Evolutionary conservation across 1,284 basidiomycete genomes (phyloP).

Genomic region (Moniliophthora roreri): DNA sequence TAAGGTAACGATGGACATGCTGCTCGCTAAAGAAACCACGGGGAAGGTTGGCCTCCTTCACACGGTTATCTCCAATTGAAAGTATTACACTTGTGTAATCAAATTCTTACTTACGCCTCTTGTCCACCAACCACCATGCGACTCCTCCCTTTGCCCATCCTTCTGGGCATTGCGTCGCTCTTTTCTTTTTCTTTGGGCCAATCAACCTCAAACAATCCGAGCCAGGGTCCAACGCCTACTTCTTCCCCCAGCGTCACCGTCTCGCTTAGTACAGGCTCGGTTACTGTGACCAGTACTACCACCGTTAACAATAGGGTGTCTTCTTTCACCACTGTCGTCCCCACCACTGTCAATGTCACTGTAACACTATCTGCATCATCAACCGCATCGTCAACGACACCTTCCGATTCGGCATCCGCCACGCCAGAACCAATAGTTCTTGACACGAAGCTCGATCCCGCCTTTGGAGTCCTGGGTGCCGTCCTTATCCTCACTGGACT

Average conservation of each 20-base stretch:
- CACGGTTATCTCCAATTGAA: background rate
- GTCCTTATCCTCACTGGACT: conserved; percentile 88
- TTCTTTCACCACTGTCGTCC: conserved; percentile 50
- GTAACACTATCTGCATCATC: conserved; percentile 39
- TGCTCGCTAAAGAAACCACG: background rate
- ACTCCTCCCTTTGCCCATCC: conserved; percentile 7
- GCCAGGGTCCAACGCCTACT: conserved; percentile 8
- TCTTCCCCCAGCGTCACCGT: conserved; percentile 33
- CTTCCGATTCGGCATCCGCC: conserved; percentile 43
- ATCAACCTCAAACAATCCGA: conserved; percentile 15
- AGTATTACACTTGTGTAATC: background rate
- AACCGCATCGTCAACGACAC: conserved; percentile 32
- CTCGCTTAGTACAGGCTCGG: conserved; percentile 47
- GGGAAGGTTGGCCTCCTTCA: background rate
- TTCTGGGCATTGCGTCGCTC: conserved; percentile 14
- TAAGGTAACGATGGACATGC: no score
- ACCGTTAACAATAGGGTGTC: conserved; percentile 47
- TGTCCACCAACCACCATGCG: conserved; percentile 22
- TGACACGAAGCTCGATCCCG: conserved; percentile 80
- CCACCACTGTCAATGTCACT: conserved; percentile 61
- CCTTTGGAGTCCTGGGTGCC: conserved; percentile 87
- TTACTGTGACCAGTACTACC: conserved; percentile 47
- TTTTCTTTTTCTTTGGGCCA: conserved; percentile 19
- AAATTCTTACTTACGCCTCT: conserved; percentile 8
- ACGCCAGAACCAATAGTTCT: conserved; percentile 56